A percentile compares a stretch with the other conserved stretches of the same genome.
Evolutionary conservation across 2,329 filamentous ascomycete genomes (phyloP).

Genomic region (Cytospora piceae): DNA sequence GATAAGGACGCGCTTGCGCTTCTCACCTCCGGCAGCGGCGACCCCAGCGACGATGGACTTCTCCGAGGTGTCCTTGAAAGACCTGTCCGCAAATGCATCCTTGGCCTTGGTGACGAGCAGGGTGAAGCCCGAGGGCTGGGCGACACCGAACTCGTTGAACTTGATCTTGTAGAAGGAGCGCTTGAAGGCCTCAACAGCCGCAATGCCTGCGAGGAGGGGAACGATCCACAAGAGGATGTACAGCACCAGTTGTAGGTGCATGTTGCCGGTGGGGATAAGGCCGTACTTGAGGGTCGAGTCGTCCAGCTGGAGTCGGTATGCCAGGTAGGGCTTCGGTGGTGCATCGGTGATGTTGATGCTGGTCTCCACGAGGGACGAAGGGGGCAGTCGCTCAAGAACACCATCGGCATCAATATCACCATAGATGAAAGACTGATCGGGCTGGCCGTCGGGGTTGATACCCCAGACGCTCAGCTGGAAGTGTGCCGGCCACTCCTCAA

Average conservation of each 20-base stretch:
- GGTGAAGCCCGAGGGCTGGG: conserved; percentile 21
- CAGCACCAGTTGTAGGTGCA: conserved; percentile 55
- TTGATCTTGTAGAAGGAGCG: conserved; percentile 58
- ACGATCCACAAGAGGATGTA: conserved; percentile 58
- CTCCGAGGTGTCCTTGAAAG: conserved; percentile 52
- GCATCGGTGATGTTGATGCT: conserved; percentile 60
- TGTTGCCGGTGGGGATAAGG: conserved; percentile 57
- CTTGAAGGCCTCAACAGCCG: conserved; percentile 59
- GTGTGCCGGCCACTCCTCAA: conserved; percentile 63
- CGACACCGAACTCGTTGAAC: conserved; percentile 42
- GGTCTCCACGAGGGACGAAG: conserved; percentile 56
- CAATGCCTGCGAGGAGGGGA: conserved; percentile 52
- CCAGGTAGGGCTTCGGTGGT: conserved; percentile 56
- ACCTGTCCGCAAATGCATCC: conserved; percentile 11
- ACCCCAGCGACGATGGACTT: conserved; percentile 32
- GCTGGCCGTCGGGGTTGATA: conserved; percentile 63
- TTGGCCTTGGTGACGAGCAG: conserved; percentile 36
- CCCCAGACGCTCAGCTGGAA: conserved; percentile 68
- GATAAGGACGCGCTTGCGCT: conserved; percentile 35
- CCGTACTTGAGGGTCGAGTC: conserved; percentile 57
- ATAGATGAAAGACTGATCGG: conserved; percentile 60
- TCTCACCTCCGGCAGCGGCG: conserved; percentile 32
- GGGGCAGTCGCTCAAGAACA: conserved; percentile 64
- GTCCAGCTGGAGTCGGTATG: conserved; percentile 58
- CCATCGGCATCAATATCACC: conserved; percentile 64